Evolutionary conservation across 31 red algal genomes (phyloP).

Genomic region (Odonthalia washingtoniensis): DNA sequence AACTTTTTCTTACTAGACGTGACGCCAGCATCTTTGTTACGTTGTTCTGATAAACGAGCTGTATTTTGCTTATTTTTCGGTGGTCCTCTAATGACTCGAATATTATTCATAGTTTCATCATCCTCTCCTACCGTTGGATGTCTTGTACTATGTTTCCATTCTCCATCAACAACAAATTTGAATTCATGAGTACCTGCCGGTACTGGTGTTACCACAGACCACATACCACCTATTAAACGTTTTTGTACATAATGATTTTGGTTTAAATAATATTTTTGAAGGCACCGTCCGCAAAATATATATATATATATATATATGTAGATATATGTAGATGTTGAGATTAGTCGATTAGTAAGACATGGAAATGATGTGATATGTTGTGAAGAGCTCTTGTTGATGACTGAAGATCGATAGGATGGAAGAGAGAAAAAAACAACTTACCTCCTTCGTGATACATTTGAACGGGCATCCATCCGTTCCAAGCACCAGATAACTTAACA

Average conservation of each 20-base stretch:
- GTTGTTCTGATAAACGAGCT: slow-evolving; percentile 51
- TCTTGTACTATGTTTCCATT: slow-evolving; percentile 93
- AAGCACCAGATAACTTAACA: slow-evolving; percentile 88
- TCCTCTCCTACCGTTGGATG: slow-evolving; percentile 92
- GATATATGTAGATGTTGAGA: too few relatives aligned
- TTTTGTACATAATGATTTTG: neutral
- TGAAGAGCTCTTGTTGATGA: too few relatives aligned
- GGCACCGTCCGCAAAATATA: too few relatives aligned
- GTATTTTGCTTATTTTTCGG: slow-evolving; percentile 76
- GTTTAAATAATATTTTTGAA: neutral
- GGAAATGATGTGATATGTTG: too few relatives aligned
- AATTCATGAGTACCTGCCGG: slow-evolving; percentile 95
- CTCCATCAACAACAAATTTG: slow-evolving; percentile 96
- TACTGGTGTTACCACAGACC: slow-evolving; percentile 93
- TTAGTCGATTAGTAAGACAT: too few relatives aligned
- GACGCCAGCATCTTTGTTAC: slow-evolving; percentile 56
- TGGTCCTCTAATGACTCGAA: slow-evolving; percentile 86
- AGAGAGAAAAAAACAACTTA: slow-evolving; percentile 38
- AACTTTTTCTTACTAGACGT: slow-evolving; percentile 47
- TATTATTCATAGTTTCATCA: slow-evolving; percentile 96
- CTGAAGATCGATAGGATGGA: too few relatives aligned
- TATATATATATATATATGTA: too few relatives aligned
- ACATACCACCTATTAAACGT: slow-evolving; percentile 77
- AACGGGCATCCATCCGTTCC: slow-evolving; percentile 96
- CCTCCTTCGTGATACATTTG: slow-evolving; percentile 93